These are phyloP conservation scores for Entamoeba moshkovskii DNA, from an alignment of 208 protist species.

Conservation along the genomic window DNA sequence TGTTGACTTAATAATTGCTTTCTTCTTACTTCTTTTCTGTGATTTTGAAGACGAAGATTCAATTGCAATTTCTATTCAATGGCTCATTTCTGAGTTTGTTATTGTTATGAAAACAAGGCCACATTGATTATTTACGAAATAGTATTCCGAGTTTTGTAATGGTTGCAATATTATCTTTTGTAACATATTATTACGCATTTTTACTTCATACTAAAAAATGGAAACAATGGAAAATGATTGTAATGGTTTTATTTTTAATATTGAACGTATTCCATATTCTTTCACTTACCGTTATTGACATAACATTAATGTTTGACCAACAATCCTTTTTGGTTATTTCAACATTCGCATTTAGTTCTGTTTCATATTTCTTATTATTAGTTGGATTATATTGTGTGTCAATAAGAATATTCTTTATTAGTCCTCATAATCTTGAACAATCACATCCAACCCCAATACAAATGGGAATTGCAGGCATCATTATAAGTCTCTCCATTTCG, in stretches of 20 bases:
- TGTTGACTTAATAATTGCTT: not conserved
- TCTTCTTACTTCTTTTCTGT: not conserved
- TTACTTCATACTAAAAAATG: not conserved
- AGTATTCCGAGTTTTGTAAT: not conserved
- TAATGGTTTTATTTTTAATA: not conserved
- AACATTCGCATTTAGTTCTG: not conserved
- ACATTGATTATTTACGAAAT: not conserved
- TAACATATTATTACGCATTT: not conserved
- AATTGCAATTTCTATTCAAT: not conserved
- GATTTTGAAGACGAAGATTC: not conserved
- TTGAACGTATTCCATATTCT: not conserved
- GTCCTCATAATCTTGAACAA: not conserved
- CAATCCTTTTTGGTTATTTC: not conserved
- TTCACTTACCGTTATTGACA: not conserved
- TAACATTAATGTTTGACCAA: not conserved
- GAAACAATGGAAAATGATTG: not conserved
- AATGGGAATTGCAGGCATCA: not conserved
- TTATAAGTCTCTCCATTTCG: not conserved
- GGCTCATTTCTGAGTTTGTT: not conserved
- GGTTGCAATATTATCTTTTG: not conserved
- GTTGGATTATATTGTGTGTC: not conserved
- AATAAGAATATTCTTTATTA: not conserved
- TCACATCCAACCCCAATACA: not conserved
- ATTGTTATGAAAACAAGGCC: too few species aligned
- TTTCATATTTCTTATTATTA: not conserved